A percentile compares a stretch with the other conserved stretches of the same genome.
Conservation (phyloP, 306 rosid genomes). For the Malus domestica region ASM211411v1 NC_041800.1:8178501-8179000, state of each 20-base stretch:
- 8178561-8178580: too few relatives aligned
- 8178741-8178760: not conserved
- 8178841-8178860: not conserved
- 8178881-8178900: not conserved
- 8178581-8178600: not conserved
- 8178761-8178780: not conserved
- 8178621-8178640: not conserved
- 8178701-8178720: not conserved
- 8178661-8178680: not conserved
- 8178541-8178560: not conserved
- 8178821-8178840: not conserved
- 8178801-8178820: not conserved
- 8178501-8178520: not conserved
- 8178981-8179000: not conserved
- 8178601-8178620: not conserved
- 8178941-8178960: not conserved
- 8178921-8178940: not conserved
- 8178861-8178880: not conserved
- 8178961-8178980: not conserved
- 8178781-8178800: not conserved
- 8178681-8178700: not conserved
- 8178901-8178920: not conserved
- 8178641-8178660: not conserved
- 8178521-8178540: too few relatives aligned
- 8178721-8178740: not conserved